Evolutionary conservation across 306 rosid species (phyloP).

Genomic region (Pueraria montana): DNA sequence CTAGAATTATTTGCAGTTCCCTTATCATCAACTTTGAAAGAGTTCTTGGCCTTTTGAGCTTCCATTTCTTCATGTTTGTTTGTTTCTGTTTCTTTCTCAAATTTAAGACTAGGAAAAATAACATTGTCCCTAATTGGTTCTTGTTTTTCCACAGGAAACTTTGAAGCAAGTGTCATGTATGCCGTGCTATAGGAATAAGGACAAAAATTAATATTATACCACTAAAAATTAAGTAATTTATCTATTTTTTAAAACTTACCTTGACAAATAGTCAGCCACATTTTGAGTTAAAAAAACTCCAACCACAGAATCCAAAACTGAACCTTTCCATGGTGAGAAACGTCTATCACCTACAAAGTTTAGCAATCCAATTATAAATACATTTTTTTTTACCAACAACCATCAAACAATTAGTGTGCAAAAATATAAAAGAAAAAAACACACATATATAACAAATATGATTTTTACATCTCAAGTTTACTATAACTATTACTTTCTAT

Average conservation of each 20-base stretch:
- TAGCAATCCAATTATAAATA: background rate
- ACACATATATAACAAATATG: background rate
- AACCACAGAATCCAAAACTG: constrained; percentile 49
- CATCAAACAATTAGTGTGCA: too few relatives aligned
- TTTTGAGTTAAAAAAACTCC: constrained; percentile 53
- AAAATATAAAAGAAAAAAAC: background rate
- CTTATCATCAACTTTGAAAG: constrained; percentile 9
- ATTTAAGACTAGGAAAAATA: background rate
- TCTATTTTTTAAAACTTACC: constrained; percentile 36
- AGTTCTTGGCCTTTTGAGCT: background rate
- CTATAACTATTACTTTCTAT: background rate
- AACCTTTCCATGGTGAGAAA: constrained; percentile 51
- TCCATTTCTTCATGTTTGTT: constrained; percentile 29
- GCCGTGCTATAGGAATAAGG: constrained; percentile 61
- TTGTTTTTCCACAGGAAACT: constrained; percentile 50
- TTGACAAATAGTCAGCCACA: constrained; percentile 47
- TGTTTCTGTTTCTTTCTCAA: background rate
- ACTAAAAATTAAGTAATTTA: background rate
- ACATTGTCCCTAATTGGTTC: background rate
- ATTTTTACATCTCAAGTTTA: background rate
- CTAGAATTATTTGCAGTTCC: background rate
- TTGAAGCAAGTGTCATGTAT: constrained; percentile 71
- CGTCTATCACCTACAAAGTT: constrained; percentile 40
- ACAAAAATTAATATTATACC: constrained; percentile 15
- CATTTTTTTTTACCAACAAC: background rate